phyloP scores from a whole-genome alignment of 495 filamentous ascomycete species.

The Penicillium daleae region DNA sequence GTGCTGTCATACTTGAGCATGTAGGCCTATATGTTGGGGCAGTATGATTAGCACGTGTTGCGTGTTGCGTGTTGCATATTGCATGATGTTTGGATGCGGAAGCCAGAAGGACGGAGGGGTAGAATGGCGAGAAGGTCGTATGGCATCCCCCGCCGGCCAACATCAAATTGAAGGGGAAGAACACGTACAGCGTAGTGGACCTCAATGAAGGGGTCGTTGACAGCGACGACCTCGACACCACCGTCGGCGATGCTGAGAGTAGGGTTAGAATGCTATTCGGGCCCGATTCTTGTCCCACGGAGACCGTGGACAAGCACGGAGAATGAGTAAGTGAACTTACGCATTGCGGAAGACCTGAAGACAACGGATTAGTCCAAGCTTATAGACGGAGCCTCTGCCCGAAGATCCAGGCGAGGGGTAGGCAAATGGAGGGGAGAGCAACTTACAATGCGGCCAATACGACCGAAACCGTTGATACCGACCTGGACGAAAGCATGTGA shows the following conservation, averaged over 20 bases:
- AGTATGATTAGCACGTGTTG: too few relatives aligned
- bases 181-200: slow-evolving; percentile 90
- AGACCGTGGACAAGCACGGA: background rate
- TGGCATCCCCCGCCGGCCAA: background rate
- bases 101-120: background rate
- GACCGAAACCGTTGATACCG: slow-evolving; percentile 99
- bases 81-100: slow-evolving; percentile 6
- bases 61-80: background rate
- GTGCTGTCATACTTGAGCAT: slow-evolving; percentile 99
- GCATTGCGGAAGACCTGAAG: slow-evolving; percentile 74
- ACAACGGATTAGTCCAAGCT: slow-evolving; percentile 25
- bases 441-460: slow-evolving; percentile 94
- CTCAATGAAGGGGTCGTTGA: slow-evolving; percentile 99
- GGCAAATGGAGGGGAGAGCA: background rate
- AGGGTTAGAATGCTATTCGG: slow-evolving; percentile 33
- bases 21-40: too few relatives aligned
- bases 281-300: background rate
- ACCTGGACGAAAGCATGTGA: slow-evolving; percentile 56
- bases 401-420: background rate
- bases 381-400: background rate
- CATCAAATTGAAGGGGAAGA: background rate
- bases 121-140: background rate
- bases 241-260: slow-evolving; percentile 76
- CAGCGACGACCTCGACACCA: slow-evolving; percentile 87
- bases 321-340: slow-evolving; percentile 51